Percentiles rank a stretch among this genome's conserved stretches.
These are phyloP conservation scores for Camelina neglecta DNA, from an alignment of 345 rosid species.

Conservation along the genomic window DNA sequence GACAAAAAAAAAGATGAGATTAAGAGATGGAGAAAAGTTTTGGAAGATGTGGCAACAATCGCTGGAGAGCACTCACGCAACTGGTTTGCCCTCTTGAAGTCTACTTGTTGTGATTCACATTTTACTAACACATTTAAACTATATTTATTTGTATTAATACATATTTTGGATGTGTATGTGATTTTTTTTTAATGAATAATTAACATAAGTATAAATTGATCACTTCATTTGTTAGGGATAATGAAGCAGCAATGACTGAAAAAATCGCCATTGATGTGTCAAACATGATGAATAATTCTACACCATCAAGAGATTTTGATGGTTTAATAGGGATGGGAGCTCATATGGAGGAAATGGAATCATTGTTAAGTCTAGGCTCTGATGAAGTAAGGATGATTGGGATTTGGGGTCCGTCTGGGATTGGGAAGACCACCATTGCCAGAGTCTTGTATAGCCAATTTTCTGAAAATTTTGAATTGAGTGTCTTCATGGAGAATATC, in stretches of 20 bases:
- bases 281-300: neutral
- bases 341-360: neutral
- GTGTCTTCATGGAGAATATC: neutral
- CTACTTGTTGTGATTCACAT: neutral
- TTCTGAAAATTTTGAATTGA: neutral
- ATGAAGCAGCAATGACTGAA: neutral
- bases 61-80: neutral
- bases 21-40: neutral
- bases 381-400: constrained; percentile 2
- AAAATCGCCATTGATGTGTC: neutral
- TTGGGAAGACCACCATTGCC: neutral
- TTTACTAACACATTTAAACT: neutral
- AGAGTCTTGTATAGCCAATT: neutral
- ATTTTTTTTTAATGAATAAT: neutral
- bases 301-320: neutral
- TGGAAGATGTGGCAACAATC: neutral
- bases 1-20: neutral
- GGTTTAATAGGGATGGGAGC: neutral
- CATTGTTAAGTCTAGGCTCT: neutral
- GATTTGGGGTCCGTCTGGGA: neutral
- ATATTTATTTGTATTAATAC: neutral
- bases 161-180: neutral
- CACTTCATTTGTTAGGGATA: neutral
- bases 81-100: neutral
- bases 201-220: too few relatives aligned